Evolutionary conservation across 2,329 filamentous ascomycete species (phyloP).

Genomic region (Paracamarosporium sp.): DNA sequence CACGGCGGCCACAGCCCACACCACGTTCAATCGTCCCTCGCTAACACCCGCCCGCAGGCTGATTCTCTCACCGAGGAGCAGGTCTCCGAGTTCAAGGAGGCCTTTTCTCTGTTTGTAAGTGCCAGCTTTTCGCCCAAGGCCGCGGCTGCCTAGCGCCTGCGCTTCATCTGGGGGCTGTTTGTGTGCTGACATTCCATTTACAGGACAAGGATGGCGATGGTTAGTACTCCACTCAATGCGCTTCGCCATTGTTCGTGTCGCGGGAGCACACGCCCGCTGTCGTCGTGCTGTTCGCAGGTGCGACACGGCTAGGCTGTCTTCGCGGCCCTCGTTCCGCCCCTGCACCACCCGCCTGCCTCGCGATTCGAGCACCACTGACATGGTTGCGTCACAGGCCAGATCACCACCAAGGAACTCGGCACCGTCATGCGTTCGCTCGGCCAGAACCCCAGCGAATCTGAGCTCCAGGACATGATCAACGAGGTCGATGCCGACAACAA

Average conservation of each 20-base stretch:
- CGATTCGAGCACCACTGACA: conserved; percentile 28
- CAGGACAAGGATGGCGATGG: conserved; percentile 67
- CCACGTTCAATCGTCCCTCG: conserved; percentile 8
- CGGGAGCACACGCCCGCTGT: not conserved
- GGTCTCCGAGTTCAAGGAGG: conserved; percentile 99
- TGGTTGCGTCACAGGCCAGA: conserved; percentile 58
- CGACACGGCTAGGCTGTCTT: conserved; percentile 6
- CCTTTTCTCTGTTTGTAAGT: conserved; percentile 99
- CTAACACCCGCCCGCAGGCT: conserved; percentile 66
- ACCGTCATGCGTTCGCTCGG: conserved; percentile 70
- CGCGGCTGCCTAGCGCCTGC: conserved; percentile 32
- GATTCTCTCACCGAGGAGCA: conserved; percentile 99
- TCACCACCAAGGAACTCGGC: conserved; percentile 69
- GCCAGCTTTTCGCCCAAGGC: conserved; percentile 10
- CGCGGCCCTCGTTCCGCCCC: conserved; percentile 11
- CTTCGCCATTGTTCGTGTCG: not conserved
- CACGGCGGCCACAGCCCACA: conserved; percentile 29
- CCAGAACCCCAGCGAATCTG: conserved; percentile 67
- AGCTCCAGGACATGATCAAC: conserved; percentile 72
- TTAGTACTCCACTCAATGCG: conserved; percentile 40
- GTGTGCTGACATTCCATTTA: conserved; percentile 32
- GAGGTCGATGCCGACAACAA: conserved; percentile 71
- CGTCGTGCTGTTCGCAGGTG: not conserved
- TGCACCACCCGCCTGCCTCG: conserved; percentile 14
- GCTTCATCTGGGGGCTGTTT: conserved; percentile 10